These are phyloP conservation scores for Trametes hirsuta DNA, from an alignment of 1,284 basidiomycete genomes.

Conservation along the genomic window DNA sequence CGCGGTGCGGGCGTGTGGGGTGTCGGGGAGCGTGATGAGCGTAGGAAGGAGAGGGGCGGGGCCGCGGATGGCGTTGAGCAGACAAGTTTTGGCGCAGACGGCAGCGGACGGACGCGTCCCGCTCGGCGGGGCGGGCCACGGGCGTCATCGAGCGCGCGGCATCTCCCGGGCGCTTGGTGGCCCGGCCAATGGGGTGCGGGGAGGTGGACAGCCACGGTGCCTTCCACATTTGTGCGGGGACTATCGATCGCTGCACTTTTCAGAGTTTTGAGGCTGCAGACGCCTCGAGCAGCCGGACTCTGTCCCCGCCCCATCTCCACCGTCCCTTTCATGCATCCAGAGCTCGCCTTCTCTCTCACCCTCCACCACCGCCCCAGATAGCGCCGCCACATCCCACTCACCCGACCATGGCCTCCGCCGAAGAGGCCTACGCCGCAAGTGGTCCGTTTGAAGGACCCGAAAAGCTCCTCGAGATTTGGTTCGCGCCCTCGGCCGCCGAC, in stretches of 20 bases:
- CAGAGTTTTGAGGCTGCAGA: conserved; percentile 9
- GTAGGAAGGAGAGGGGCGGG: neutral
- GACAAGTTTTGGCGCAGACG: neutral
- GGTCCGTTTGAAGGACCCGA: conserved; percentile 88
- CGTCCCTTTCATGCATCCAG: conserved; percentile 62
- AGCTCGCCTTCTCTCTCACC: conserved; percentile 42
- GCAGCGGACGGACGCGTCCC: neutral
- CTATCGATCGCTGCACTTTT: conserved; percentile 20
- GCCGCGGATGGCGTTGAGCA: neutral
- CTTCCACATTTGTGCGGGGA: conserved; percentile 14
- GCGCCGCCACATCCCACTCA: conserved; percentile 41
- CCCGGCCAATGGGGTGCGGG: neutral
- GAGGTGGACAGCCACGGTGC: conserved; percentile 14
- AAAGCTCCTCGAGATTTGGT: conserved; percentile 99
- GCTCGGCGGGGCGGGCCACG: conserved; percentile 13
- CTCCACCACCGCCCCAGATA: conserved; percentile 55
- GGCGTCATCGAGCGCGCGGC: neutral
- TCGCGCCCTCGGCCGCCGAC: conserved; percentile 74
- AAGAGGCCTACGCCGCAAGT: conserved; percentile 40
- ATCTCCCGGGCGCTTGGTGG: neutral
- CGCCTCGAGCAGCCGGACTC: conserved; percentile 6
- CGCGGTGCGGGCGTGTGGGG: neutral
- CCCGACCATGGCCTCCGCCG: conserved; percentile 35
- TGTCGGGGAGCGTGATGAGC: neutral
- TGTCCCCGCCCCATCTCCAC: conserved; percentile 21